These are phyloP conservation scores for Globisporangium alternatum DNA, from an alignment of 352 stramenopile genomes.

Conservation along the genomic window DNA sequence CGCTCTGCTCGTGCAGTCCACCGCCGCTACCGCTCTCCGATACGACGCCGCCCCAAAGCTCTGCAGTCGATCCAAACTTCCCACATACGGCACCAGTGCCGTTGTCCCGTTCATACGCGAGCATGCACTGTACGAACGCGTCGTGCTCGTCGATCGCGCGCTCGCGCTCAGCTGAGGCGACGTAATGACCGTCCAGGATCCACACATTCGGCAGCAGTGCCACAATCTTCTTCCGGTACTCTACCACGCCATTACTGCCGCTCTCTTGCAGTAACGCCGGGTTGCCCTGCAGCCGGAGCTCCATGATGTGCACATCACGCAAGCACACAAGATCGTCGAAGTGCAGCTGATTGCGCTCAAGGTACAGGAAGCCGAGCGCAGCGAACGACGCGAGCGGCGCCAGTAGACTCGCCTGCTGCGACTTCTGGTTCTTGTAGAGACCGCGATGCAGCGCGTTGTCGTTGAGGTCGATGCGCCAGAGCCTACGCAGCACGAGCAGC, in stretches of 20 bases:
- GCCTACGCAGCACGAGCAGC: constrained; percentile 29
- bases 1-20: constrained; percentile 10
- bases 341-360: constrained; percentile 44
- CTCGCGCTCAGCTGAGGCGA: constrained; percentile 38
- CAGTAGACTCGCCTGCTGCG: background rate
- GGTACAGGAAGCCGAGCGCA: constrained; percentile 48
- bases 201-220: constrained; percentile 57
- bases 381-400: constrained; percentile 40
- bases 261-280: constrained; percentile 22
- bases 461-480: constrained; percentile 58
- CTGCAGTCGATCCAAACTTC: constrained; percentile 34
- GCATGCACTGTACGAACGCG: constrained; percentile 28
- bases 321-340: constrained; percentile 57
- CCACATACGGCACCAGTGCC: background rate
- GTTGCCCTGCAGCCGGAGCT: constrained; percentile 46
- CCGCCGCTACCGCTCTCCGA: background rate
- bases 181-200: constrained; percentile 58
- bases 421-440: constrained; percentile 19
- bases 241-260: constrained; percentile 3
- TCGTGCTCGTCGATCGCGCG: constrained; percentile 39
- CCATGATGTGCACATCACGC: constrained; percentile 53
- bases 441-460: constrained; percentile 35
- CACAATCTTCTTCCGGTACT: constrained; percentile 43
- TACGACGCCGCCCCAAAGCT: constrained; percentile 27
- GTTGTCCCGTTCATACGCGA: constrained; percentile 1